phyloP scores from a whole-genome alignment of 257 asterid genomes.

The Salvia splendens region DNA sequence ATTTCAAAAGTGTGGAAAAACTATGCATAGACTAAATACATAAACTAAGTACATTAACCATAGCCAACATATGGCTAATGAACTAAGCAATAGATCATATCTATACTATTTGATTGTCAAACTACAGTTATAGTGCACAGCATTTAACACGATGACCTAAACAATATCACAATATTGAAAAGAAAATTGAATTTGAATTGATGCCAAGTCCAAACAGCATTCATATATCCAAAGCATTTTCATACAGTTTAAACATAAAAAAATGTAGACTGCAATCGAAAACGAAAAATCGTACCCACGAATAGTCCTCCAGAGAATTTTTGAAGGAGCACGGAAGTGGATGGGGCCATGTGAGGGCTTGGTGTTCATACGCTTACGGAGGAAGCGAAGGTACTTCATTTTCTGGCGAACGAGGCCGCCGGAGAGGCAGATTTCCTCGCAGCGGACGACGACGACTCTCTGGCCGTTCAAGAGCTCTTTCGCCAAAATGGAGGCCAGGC shows the following conservation, averaged over 20 bases:
- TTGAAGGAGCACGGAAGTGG: slow-evolving; percentile 55
- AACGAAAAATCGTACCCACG: slow-evolving; percentile 44
- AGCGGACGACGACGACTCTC: slow-evolving; percentile 43
- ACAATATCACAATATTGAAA: neutral
- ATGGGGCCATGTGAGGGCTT: slow-evolving; percentile 59
- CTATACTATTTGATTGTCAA: neutral
- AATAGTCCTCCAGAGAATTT: slow-evolving; percentile 54
- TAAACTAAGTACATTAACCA: neutral
- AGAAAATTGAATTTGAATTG: neutral
- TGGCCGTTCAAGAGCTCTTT: slow-evolving; percentile 56
- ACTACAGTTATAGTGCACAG: neutral
- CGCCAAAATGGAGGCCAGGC: slow-evolving; percentile 45
- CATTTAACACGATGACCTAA: neutral
- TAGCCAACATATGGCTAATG: too few relatives aligned
- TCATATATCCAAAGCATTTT: too few relatives aligned
- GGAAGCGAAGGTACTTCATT: slow-evolving; percentile 50
- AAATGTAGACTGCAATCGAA: too few relatives aligned
- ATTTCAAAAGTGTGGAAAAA: too few relatives aligned
- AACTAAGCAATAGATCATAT: neutral
- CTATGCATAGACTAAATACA: neutral
- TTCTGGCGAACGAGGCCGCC: slow-evolving; percentile 61
- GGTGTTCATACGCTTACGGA: slow-evolving; percentile 60
- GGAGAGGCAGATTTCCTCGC: slow-evolving; percentile 54
- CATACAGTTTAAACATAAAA: too few relatives aligned
- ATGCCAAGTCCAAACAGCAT: too few relatives aligned